Evolutionary conservation across 371 early-diverging fungal genomes (phyloP), one percentile per base, ranked within the genome.

Genomic region (Batkoa obscura): DNA sequence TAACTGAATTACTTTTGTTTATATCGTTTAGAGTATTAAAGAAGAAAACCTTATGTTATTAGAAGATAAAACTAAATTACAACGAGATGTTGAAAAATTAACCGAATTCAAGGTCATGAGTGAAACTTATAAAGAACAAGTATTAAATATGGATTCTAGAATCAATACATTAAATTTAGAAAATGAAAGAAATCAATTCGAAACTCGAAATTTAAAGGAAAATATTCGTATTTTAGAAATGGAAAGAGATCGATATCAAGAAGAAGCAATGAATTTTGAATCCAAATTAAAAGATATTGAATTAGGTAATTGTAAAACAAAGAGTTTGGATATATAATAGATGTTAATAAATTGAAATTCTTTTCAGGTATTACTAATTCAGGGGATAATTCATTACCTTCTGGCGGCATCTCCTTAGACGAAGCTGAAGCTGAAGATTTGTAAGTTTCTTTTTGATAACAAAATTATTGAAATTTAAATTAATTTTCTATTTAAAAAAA

Each of bases 61-160:
- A 50, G 78, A 80, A 15, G 79, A 76, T 30, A 83, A 83, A 55
- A 69, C 68, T 13, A 73, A 78, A 38, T 72, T 91, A 33, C 90
- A 91, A 67, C 88, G 89, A 10, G 90, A 94, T 55, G 87, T 83
- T 64, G 77, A 76, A 50, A 88, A 87, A 60, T 72, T 87, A 0
- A 69, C 76, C 30, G 78, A 75, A 3, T 82, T 82, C 64, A 86
- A 84, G 66, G 76, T 84, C 0, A 63, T 86, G 47, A 79, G 88
- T 75, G 90, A 90, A 56, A 80, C 82, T 17, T 88, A 86, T 69
- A 86, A 89, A 61, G 82, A 88, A 50, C 86, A 88, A 62, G 75
- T 89, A 38, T 66, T 75, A 3, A 62, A 66, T 8, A 66, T 89
- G 35, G 90, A 93, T 59, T 74, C 70, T 42, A 80, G 81, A 62